These are phyloP conservation scores for Calonectria hongkongensis DNA, from an alignment of 2,329 filamentous ascomycete genomes.

Conservation along the genomic window DNA sequence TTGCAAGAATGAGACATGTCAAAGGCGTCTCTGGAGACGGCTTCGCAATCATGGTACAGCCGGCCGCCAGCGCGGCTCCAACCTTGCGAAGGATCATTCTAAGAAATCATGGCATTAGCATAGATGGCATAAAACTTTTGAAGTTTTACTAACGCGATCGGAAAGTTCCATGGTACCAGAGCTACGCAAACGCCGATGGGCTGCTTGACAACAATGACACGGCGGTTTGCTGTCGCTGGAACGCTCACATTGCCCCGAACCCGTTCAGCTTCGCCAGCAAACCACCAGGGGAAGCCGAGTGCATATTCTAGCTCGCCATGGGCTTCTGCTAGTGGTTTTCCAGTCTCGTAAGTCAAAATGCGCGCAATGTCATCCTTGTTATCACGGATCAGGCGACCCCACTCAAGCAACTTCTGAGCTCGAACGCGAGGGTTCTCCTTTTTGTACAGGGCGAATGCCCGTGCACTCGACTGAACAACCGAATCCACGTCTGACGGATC, in stretches of 20 bases:
- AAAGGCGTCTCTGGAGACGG: slow-evolving; percentile 84
- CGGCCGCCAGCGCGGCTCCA: slow-evolving; percentile 78
- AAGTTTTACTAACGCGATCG: slow-evolving; percentile 43
- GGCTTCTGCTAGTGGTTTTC: slow-evolving; percentile 74
- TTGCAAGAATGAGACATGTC: slow-evolving; percentile 80
- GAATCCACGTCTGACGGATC: neutral
- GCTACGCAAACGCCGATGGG: slow-evolving; percentile 46
- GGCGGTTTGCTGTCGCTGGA: slow-evolving; percentile 66
- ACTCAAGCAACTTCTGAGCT: slow-evolving; percentile 59
- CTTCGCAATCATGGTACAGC: slow-evolving; percentile 85
- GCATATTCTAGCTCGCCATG: slow-evolving; percentile 74
- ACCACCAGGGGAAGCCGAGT: slow-evolving; percentile 73
- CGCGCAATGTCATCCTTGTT: slow-evolving; percentile 63
- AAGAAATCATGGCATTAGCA: slow-evolving; percentile 35
- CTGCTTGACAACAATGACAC: slow-evolving; percentile 81
- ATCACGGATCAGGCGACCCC: slow-evolving; percentile 61
- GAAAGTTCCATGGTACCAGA: slow-evolving; percentile 18
- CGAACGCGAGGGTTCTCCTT: slow-evolving; percentile 59
- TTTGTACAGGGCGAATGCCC: slow-evolving; percentile 52
- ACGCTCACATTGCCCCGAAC: slow-evolving; percentile 75
- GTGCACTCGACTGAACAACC: slow-evolving; percentile 2
- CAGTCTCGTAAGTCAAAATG: slow-evolving; percentile 69
- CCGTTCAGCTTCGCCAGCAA: slow-evolving; percentile 67
- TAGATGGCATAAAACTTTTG: slow-evolving; percentile 24
- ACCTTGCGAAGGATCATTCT: slow-evolving; percentile 76